phyloP scores from a whole-genome alignment of 129 eudicot species.

The Cynara cardunculus region DNA sequence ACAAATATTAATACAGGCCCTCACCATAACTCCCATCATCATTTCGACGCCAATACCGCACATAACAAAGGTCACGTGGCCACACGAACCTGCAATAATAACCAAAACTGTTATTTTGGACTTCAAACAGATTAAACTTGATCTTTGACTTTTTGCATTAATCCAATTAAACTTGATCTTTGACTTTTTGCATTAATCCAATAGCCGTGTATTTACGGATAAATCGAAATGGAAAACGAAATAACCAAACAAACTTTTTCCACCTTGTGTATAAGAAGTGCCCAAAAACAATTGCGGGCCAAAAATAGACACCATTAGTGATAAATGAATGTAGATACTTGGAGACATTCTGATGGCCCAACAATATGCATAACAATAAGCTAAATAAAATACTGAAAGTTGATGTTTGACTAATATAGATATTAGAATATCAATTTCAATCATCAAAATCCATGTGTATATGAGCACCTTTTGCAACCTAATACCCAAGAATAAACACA shows the following conservation, averaged over 20 bases:
- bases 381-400: neutral
- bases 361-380: neutral
- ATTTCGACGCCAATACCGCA: constrained; percentile 99
- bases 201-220: neutral
- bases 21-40: constrained; percentile 99
- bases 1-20: neutral
- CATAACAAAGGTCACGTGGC: constrained; percentile 99
- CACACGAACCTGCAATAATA: constrained; percentile 70
- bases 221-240: neutral
- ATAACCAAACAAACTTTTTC: neutral
- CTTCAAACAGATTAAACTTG: constrained; percentile 7
- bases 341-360: neutral
- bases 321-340: neutral
- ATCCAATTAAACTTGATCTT: constrained; percentile 5
- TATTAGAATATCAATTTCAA: neutral
- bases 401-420: neutral
- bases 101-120: constrained; percentile 12
- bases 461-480: constrained; percentile 12
- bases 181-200: neutral
- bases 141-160: constrained; percentile 6
- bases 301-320: neutral
- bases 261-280: constrained; percentile 6
- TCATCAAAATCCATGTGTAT: neutral
- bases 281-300: constrained; percentile 1
- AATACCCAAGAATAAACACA: constrained; percentile 10